Base-by-base conservation (phyloP, 2,329 filamentous ascomycete species). In the Nemania sp. region DNA sequence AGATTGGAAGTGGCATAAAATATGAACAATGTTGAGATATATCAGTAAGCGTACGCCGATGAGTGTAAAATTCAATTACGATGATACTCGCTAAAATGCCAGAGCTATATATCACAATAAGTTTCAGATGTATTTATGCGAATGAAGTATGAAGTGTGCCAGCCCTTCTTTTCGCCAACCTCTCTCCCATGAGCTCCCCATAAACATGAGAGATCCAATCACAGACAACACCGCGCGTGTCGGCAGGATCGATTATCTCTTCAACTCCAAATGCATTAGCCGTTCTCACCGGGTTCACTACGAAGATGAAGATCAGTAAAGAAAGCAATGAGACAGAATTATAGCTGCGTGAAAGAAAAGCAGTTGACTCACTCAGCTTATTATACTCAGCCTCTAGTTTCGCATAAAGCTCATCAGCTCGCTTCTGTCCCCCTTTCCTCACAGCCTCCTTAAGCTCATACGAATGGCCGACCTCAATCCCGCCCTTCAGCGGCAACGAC, bases 181-280 rank as follows among this genome's bases (percentile, higher is more conserved):
- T 50, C 31, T 59, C 56, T 6, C 6, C 49, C 53, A 59, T 59
- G 5, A 52, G 47, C 26, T 59, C 56, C 5, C 39, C 41, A 39
- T 59, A 59, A 11, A 51, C 36, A 45, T 56, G 56, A 7, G 53
- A 49, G 2, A 45, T 45, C 56, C 56, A 59, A 17, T 40, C 53
- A 19, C 53, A 56, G 23, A 56, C 53, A 17, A 56, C 34, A 8
- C 44, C 15, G 6, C 56, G 56, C 4, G 56, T 59, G 11, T 56
- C 31, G 5, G 45, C 40, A 19, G 56, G 56, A 28, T 59, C 53
- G 9, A 59, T 59, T 24, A 59, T 53, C 19, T 59, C 49, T 22
- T 59, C 56, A 2, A 59, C 53, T 12, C 56, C 53, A 7, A 59
- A 59, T 6, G 49, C 56, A 40, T 56, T 56, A 14, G 56, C 56